Base-by-base conservation (phyloP, 176 grass and related monocot genomes). In the Olyra latifolia region DNA sequence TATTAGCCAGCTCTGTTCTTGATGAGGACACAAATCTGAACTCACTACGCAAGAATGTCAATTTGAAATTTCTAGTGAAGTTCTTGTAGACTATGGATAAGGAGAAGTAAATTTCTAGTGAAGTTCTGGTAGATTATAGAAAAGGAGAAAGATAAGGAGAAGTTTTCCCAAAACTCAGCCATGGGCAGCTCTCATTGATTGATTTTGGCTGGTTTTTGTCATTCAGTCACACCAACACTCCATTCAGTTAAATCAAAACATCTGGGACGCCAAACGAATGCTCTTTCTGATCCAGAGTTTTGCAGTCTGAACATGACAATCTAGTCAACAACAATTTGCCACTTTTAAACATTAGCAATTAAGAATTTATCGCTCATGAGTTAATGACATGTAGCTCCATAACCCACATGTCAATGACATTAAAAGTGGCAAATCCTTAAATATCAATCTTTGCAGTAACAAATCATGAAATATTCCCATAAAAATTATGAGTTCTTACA, bases 261-360 rank as follows among this genome's bases (percentile, higher is more conserved):
- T 42, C 14, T 58, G n/a, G n/a, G 16, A 14, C 7, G 5, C 7
- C 10, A 8, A 64, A 35, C 40, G 24, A 38, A 58, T 30, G 48
- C 0, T 12, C 1, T 69, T 4, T 13, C 3, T 46, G 15, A 30
- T 43, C 19, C 50, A 43, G n/a, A 35, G 41, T 23, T 59, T 53
- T 53, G 66, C 25, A 14, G 52, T 53, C 16, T 1, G 17, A 22
- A 41, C 10, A 19, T 0, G 44, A 48, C 66, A 16, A 25, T 50
- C 50, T 53, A 69, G 79, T 82, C 29, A 82, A 57, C 80, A 82
- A 63, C 69, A n/a, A n/a, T n/a, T n/a, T n/a, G n/a, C n/a, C n/a
- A n/a, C n/a, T n/a, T n/a, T n/a, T n/a, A n/a, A n/a, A n/a, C n/a
- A n/a, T n/a, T n/a, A n/a, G n/a, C n/a, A n/a, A n/a, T n/a, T n/a